Evolutionary conservation across 2,329 filamentous ascomycete species (phyloP).

Genomic region (Aureobasidium sp.): DNA sequence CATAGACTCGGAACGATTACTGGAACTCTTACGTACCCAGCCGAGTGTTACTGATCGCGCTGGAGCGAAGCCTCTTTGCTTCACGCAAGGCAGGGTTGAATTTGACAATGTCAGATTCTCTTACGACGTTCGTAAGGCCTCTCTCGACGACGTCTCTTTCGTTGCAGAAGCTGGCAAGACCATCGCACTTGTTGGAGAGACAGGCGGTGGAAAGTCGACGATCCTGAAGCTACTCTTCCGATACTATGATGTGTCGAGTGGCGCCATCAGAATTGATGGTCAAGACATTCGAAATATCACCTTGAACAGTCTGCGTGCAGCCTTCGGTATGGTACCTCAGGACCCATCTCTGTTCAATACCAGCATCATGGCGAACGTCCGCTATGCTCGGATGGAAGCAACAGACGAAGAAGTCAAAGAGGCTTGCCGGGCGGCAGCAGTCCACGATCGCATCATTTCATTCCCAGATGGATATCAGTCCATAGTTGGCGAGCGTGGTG

Average conservation of each 20-base stretch:
- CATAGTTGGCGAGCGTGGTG: conserved; percentile 67
- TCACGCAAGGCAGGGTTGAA: conserved; percentile 44
- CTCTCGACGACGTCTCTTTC: conserved; percentile 46
- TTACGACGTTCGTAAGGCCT: conserved; percentile 48
- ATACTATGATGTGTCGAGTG: conserved; percentile 52
- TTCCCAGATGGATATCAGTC: conserved; percentile 66
- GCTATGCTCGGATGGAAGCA: conserved; percentile 55
- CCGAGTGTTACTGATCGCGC: conserved; percentile 47
- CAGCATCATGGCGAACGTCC: conserved; percentile 58
- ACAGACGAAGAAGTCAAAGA: conserved; percentile 54
- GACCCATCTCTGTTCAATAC: conserved; percentile 59
- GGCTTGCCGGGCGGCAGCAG: conserved; percentile 54
- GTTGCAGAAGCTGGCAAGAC: conserved; percentile 47
- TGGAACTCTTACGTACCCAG: conserved; percentile 52
- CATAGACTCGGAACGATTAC: conserved; percentile 58
- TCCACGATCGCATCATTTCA: conserved; percentile 57
- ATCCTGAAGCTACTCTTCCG: conserved; percentile 55
- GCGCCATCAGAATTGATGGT: conserved; percentile 51
- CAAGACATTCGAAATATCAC: conserved; percentile 55
- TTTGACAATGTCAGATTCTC: conserved; percentile 51
- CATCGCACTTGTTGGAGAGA: conserved; percentile 55
- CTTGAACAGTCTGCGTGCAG: conserved; percentile 50
- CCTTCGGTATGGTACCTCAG: conserved; percentile 59
- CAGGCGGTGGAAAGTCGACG: conserved; percentile 57
- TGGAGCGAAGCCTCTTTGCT: conserved; percentile 38